These are phyloP conservation scores for Vaccinium darrowii DNA, from an alignment of 148 eudicot genomes.

Conservation along the genomic window DNA sequence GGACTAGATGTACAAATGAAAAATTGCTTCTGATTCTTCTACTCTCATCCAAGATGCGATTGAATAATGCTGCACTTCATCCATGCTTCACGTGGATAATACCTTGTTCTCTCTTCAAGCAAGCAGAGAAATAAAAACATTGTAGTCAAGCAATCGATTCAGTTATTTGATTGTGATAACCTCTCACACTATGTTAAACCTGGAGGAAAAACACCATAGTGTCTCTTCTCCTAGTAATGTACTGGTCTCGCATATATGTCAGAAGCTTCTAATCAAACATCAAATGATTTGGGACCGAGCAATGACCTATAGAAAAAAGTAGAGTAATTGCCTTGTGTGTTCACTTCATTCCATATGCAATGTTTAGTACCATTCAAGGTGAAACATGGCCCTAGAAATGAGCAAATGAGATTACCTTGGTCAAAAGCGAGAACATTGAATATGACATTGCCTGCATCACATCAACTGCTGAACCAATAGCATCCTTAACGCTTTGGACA, in stretches of 20 bases:
- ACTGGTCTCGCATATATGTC: not conserved
- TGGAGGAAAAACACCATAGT: not conserved
- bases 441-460: slow-evolving; percentile 80
- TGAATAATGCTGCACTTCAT: not conserved
- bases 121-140: not conserved
- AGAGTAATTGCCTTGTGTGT: not conserved
- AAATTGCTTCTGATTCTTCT: not conserved
- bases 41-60: not conserved
- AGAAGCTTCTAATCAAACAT: slow-evolving; percentile 12
- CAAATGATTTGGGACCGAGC: not conserved
- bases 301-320: not conserved
- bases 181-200: not conserved
- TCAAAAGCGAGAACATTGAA: slow-evolving; percentile 51
- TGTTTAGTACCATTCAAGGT: not conserved
- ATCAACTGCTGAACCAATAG: slow-evolving; percentile 77
- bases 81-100: not conserved
- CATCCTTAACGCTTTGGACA: slow-evolving; percentile 73
- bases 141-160: not conserved
- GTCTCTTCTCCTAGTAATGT: not conserved
- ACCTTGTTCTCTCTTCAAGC: not conserved
- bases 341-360: not conserved
- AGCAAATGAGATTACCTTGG: slow-evolving; percentile 49
- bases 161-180: not conserved
- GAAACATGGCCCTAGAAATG: slow-evolving; percentile 11
- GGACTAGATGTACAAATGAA: not conserved